These are phyloP conservation scores for Dysphania ambrosioides DNA, from an alignment of 148 eudicot genomes.

Conservation along the genomic window DNA sequence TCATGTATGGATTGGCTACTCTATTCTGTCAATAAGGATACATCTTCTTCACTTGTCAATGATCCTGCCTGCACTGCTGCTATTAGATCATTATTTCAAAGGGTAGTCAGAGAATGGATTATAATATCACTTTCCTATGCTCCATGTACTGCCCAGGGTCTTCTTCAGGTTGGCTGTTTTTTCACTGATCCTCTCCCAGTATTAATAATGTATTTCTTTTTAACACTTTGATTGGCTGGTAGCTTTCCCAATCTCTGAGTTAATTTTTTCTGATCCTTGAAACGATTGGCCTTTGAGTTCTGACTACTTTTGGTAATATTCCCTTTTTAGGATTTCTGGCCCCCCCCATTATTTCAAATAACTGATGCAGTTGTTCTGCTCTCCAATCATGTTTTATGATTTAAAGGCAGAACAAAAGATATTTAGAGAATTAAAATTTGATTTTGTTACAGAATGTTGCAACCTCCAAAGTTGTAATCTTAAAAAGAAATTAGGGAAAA, in stretches of 20 bases:
- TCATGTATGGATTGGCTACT: slow-evolving; percentile 81
- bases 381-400: not conserved
- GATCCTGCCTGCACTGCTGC: slow-evolving; percentile 90
- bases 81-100: slow-evolving; percentile 83
- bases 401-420: not conserved
- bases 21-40: slow-evolving; percentile 73
- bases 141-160: slow-evolving; percentile 98
- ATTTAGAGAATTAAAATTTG: not conserved
- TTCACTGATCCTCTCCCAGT: not conserved
- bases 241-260: not conserved
- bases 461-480: not conserved
- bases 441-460: not conserved
- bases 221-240: slow-evolving; percentile 3
- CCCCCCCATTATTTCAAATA: not conserved
- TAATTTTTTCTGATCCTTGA: not conserved
- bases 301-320: not conserved
- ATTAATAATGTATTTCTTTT: no score
- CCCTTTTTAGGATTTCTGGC: not conserved
- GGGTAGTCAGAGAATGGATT: slow-evolving; percentile 88
- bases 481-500: not conserved
- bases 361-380: not conserved
- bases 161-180: slow-evolving; percentile 78
- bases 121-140: slow-evolving; percentile 89
- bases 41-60: slow-evolving; percentile 72
- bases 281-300: not conserved